These are phyloP conservation scores for Paracoccidioides lutzii DNA, from an alignment of 2,329 filamentous ascomycete species.

Conservation along the genomic window DNA sequence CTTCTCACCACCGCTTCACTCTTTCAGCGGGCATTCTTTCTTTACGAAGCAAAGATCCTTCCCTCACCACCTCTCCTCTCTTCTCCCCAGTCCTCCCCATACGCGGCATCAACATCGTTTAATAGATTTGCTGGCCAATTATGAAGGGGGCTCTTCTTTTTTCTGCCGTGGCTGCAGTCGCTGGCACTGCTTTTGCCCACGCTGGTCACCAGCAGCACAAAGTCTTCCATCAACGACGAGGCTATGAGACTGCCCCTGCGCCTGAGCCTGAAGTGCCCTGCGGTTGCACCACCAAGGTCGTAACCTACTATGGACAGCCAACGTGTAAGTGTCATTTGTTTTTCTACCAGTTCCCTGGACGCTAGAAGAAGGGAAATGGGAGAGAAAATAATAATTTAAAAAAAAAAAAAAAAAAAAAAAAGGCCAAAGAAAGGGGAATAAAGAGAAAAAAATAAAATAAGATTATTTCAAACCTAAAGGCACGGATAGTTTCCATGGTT, in stretches of 20 bases:
- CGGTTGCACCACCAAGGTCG: slow-evolving; percentile 62
- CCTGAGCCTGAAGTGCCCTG: slow-evolving; percentile 32
- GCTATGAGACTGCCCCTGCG: slow-evolving; percentile 16
- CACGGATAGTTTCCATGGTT: not conserved
- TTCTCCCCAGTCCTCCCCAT: slow-evolving; percentile 10
- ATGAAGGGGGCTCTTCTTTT: slow-evolving; percentile 65
- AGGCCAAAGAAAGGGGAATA: no score
- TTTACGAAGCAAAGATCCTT: not conserved
- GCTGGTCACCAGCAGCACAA: slow-evolving; percentile 41
- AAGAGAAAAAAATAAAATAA: not conserved
- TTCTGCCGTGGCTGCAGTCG: slow-evolving; percentile 43
- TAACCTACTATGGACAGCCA: slow-evolving; percentile 54
- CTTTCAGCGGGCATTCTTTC: slow-evolving; percentile 72
- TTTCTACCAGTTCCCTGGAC: not conserved
- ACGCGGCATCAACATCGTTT: slow-evolving; percentile 3
- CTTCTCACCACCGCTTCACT: slow-evolving; percentile 25
- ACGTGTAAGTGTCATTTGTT: slow-evolving; percentile 39
- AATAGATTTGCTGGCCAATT: slow-evolving; percentile 26
- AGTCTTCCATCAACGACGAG: slow-evolving; percentile 47
- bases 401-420: not conserved
- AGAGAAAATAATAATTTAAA: not conserved
- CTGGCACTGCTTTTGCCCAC: slow-evolving; percentile 44
- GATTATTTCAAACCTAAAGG: not conserved
- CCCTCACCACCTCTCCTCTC: slow-evolving; percentile 5
- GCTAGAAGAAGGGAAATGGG: not conserved